Evolutionary conservation across 2,329 filamentous ascomycete genomes (phyloP), one percentile per base, ranked within the genome.

Genomic region (Arthrobotrys iridis): DNA sequence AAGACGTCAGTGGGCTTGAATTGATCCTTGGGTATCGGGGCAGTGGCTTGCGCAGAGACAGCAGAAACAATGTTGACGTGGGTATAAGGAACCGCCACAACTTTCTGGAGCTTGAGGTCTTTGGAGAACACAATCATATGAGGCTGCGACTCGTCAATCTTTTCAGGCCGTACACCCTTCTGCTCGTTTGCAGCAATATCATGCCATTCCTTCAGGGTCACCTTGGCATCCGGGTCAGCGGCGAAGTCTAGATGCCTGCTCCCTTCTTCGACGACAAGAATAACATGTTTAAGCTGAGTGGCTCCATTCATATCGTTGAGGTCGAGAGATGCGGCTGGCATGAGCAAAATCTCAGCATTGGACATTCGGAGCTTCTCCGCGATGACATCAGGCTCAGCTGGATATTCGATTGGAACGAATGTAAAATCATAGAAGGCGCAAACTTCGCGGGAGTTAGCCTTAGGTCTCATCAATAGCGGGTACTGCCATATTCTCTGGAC

Each of bases 221-320:
- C 85, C 76, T 86, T 89, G n/a, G 77, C 76, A 15, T 71, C 77
- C 3, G 76, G 67, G 20, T 79, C 70, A 26, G 70, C 67, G 20
- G 77, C 93, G 93, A 94, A 99, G 82, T 97, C 93, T 86, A 99
- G 91, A 81, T 98, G 94, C 79, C 89, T 88, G 84, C 90, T 97
- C 43, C 93, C 93, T 80, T 93, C 88, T 79, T 97, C 94, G 3
- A 96, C 93, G 10, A 97, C 93, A 92, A 93, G 98, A 79, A 97
- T 87, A 30, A 97, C 86, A 78, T 93, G 88, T 76, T 89, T 89
- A 48, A 99, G 86, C 37, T 87, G 86, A 3, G 89, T 86, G 79
- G 91, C 93, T 62, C 85, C 86, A 79, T 89, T 88, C 60, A 89
- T 86, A 10, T 96, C 87, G 77, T 93, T 89, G 45, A 97, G 88